Percentiles rank a stretch among this genome's conserved stretches.
Conservation (phyloP, 257 asterid species). For the Linaria vulgaris region DNA sequence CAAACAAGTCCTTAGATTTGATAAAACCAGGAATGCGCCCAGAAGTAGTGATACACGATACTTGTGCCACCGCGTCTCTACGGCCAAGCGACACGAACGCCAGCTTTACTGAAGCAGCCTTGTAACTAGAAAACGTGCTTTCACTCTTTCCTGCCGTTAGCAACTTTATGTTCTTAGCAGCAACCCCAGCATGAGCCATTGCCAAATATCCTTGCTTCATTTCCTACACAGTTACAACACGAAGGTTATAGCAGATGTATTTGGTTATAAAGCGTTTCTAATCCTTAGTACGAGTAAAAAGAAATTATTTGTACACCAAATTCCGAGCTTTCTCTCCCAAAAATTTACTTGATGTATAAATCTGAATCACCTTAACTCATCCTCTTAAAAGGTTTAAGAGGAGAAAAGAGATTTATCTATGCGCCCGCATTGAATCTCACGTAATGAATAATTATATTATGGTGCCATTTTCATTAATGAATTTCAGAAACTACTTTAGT, state of each 20-base stretch:
- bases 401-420: too few relatives aligned
- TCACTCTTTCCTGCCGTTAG: conserved; percentile 41
- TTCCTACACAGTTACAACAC: conserved; percentile 44
- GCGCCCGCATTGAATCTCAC: too few relatives aligned
- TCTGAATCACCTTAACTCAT: not conserved
- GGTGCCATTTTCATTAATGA: not conserved
- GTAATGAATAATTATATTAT: too few relatives aligned
- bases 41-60: conserved; percentile 40
- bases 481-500: not conserved
- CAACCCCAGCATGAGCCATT: conserved; percentile 51
- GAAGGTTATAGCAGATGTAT: not conserved
- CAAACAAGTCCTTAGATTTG: conserved; percentile 82
- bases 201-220: conserved; percentile 82
- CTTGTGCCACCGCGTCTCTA: conserved; percentile 58
- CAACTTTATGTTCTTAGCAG: conserved; percentile 69
- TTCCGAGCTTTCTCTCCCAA: not conserved
- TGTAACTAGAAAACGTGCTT: conserved; percentile 47
- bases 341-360: not conserved
- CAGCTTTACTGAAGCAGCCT: conserved; percentile 51
- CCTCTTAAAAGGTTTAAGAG: too few relatives aligned
- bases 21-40: conserved; percentile 82
- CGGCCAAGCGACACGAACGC: conserved; percentile 77
- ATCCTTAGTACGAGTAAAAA: too few relatives aligned
- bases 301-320: not conserved
- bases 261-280: too few relatives aligned